Base-by-base conservation (phyloP, 2,329 filamentous ascomycete species). In the Colletotrichum horii region DNA sequence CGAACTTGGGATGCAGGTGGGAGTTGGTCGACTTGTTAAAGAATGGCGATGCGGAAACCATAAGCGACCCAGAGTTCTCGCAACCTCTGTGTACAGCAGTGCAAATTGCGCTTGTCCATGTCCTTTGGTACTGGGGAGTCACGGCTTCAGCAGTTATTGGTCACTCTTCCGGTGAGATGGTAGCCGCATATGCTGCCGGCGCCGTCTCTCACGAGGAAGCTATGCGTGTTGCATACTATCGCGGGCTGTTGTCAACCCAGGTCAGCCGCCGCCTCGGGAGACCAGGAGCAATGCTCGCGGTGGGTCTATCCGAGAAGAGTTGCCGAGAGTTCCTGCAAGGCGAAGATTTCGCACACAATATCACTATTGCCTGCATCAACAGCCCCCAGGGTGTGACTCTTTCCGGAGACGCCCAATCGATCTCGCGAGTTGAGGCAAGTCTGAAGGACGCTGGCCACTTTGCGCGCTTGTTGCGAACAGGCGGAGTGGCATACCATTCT, bases 381-480 rank as follows among this genome's bases (percentile, higher is more conserved):
- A 89, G 88, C 32, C 89, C 89, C 0, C 81, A 82, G 1, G 90
- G 86, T 22, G 80, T 89, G 8, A 91, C 90, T 0, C 83, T 90
- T 0, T 90, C 89, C 0, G 89, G 89, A 11, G 85, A 89, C 55
- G 83, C 84, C 32, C 78, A 80, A 0, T 83, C 85, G 30, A 79
- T 80, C 0, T 85, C 84, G 4, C 81, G 91, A 4, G 84, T 87
- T 9, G 60, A 78, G 1, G 74, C 77, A 1, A 78, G 80, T 87
- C 28, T 83, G 88, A 56, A 81, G 43, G 43, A 26, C 55, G 70
- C 61, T 6, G 36, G 61, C 0, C 11, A 70, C 24, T 65, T 69
- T 26, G 66, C 66, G 12, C 56, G 70, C 5, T 24, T 30, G 26
- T 43, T 76, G 22, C 38, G 58, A 6, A 73, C 64, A 24, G 74